A percentile compares a stretch with the other conserved stretches of the same genome.
Conservation (phyloP, 495 filamentous ascomycete species). For the Annulohypoxylon nitens region DNA sequence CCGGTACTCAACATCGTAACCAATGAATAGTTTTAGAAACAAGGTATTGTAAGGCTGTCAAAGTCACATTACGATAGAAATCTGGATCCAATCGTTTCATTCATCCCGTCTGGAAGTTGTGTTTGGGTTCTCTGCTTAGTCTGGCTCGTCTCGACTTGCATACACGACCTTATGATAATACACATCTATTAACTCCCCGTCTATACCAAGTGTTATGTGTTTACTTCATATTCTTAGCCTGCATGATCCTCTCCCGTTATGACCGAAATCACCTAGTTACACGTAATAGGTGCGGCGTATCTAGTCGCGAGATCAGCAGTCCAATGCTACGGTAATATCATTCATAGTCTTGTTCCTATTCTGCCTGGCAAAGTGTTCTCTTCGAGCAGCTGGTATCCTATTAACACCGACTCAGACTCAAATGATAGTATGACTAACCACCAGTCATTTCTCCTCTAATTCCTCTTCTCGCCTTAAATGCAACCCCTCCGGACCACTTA, state of each 20-base stretch:
- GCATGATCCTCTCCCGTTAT: conserved; percentile 25
- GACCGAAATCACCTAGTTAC: conserved; percentile 9
- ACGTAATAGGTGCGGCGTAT: conserved; percentile 27
- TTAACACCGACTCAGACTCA: conserved; percentile 10
- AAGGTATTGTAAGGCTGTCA: neutral
- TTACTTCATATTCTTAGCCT: conserved; percentile 24
- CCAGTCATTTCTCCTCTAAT: conserved; percentile 12
- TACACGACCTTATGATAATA: conserved; percentile 8
- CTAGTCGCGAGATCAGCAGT: conserved; percentile 27
- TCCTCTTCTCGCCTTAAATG: conserved; percentile 35
- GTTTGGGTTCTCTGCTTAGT: conserved; percentile 2
- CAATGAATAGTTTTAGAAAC: conserved; percentile 4
- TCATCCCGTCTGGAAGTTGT: neutral
- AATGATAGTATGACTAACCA: conserved; percentile 18
- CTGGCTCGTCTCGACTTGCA: conserved; percentile 15
- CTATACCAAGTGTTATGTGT: conserved; percentile 15
- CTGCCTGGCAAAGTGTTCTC: conserved; percentile 12
- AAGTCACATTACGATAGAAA: conserved; percentile 4
- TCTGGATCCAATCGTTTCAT: conserved; percentile 7
- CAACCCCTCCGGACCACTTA: conserved; percentile 31
- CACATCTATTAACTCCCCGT: neutral
- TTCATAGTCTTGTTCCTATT: conserved; percentile 15
- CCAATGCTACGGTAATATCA: conserved; percentile 36
- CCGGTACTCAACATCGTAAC: neutral
- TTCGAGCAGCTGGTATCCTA: conserved; percentile 16